Evolutionary conservation across 768 basidiomycete genomes (phyloP).

Genomic region (Suillus spraguei): DNA sequence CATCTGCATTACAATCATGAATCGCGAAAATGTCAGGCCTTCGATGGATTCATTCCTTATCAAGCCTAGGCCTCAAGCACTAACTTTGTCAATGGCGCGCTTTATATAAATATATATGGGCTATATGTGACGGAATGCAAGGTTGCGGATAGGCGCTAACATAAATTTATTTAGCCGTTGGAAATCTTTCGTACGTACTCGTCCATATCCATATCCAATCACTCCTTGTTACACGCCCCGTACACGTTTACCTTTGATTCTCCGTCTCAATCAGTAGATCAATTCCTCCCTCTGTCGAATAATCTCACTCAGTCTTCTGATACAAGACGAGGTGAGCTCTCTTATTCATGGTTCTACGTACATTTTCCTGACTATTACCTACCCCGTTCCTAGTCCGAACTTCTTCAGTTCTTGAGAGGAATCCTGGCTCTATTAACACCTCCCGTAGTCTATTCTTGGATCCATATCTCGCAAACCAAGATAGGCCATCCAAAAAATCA

Average conservation of each 20-base stretch:
- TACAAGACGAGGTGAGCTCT: too few species aligned
- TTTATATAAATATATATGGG: slow-evolving; percentile 65
- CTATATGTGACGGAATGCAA: slow-evolving; percentile 5
- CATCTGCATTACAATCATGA: slow-evolving; percentile 73
- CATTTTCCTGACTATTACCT: too few species aligned
- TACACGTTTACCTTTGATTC: too few species aligned
- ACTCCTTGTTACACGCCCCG: too few species aligned
- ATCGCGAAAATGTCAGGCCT: slow-evolving; percentile 70
- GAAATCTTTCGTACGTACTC: slow-evolving; percentile 21
- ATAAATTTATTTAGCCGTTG: slow-evolving; percentile 48
- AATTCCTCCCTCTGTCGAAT: too few species aligned
- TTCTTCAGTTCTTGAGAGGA: too few species aligned
- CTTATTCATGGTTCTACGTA: too few species aligned
- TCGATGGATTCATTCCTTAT: slow-evolving; percentile 77
- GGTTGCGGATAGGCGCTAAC: slow-evolving; percentile 13
- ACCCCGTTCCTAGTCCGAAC: too few species aligned
- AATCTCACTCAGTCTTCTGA: too few species aligned
- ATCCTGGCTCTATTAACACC: slow-evolving; percentile 87
- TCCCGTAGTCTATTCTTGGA: slow-evolving; percentile 92
- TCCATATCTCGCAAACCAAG: slow-evolving; percentile 81
- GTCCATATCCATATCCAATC: too few species aligned
- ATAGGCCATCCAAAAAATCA: slow-evolving; percentile 53
- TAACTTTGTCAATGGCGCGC: slow-evolving; percentile 52
- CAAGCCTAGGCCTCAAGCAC: slow-evolving; percentile 43
- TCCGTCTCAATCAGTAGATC: too few species aligned